Percentiles rank a stretch among this genome's conserved stretches.
phyloP scores from a whole-genome alignment of 805 yeast species.

The Saccharomycodes ludwigii region DNA sequence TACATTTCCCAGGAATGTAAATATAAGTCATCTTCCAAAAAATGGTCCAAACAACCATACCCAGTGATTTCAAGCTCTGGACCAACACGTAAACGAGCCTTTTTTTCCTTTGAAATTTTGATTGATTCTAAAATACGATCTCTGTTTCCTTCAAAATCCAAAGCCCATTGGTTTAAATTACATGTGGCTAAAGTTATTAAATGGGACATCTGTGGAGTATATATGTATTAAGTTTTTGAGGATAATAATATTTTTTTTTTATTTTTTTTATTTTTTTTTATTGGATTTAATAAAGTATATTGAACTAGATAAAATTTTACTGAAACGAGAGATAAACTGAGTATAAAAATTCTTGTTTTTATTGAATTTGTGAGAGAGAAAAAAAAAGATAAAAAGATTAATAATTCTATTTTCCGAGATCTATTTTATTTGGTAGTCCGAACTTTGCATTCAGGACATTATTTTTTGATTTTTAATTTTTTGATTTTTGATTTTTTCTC shows the following conservation, averaged over 20 bases:
- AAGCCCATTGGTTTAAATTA: slow-evolving; percentile 95
- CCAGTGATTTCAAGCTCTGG: slow-evolving; percentile 95
- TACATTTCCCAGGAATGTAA: slow-evolving; percentile 94
- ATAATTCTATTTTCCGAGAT: no score
- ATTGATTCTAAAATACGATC: slow-evolving; percentile 83
- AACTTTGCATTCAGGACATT: no score
- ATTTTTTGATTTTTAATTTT: no score
- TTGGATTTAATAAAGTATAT: background rate
- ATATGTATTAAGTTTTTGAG: no score
- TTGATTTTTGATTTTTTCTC: no score
- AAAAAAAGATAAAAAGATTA: no score
- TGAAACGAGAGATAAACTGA: no score
- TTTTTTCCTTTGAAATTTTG: slow-evolving; percentile 54
- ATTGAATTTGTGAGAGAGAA: no score
- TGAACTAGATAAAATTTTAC: no score
- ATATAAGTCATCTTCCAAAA: slow-evolving; percentile 77
- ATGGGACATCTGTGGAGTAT: slow-evolving; percentile 65
- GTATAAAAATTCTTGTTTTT: no score
- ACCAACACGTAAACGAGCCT: slow-evolving; percentile 83
- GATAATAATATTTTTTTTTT: background rate
- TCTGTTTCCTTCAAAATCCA: slow-evolving; percentile 94
- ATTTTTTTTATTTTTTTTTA: background rate
- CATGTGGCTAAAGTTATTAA: slow-evolving; percentile 86
- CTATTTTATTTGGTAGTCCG: no score
- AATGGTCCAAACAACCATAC: slow-evolving; percentile 91